Conservation (phyloP, 2,329 filamentous ascomycete species). For the Colletotrichum falcatum region DNA sequence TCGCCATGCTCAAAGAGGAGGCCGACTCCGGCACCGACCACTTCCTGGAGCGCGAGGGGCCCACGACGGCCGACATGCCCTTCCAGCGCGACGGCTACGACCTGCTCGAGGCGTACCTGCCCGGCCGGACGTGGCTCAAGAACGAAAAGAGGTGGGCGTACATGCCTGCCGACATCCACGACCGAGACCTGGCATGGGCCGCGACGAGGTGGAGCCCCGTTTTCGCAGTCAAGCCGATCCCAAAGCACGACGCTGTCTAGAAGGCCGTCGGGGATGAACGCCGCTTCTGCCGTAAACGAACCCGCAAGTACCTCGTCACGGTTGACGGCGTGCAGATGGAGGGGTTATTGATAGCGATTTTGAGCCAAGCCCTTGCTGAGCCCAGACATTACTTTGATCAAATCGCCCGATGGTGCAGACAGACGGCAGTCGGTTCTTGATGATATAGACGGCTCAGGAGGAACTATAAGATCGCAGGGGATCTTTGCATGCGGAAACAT, state of each 20-base stretch:
- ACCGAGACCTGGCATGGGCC: constrained; percentile 49
- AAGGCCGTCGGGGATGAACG: background rate
- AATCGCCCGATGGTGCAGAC: no score
- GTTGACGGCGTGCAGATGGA: no score
- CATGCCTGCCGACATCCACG: constrained; percentile 53
- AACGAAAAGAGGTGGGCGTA: constrained; percentile 63
- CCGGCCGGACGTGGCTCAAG: constrained; percentile 65
- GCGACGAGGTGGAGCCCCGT: constrained; percentile 15
- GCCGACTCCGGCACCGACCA: constrained; percentile 58
- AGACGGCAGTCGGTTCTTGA: no score
- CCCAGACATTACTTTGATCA: no score
- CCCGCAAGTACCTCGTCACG: background rate
- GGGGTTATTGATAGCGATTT: no score
- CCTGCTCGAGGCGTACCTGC: constrained; percentile 68
- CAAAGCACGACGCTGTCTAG: background rate
- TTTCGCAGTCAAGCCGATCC: background rate
- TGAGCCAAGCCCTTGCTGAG: no score
- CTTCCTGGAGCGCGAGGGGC: constrained; percentile 64
- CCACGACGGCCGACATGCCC: constrained; percentile 63
- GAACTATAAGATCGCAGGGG: no score
- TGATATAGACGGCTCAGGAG: no score
- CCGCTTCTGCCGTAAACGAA: background rate
- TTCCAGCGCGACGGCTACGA: constrained; percentile 70
- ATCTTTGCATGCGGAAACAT: no score
- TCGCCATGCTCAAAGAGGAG: constrained; percentile 53